Evolutionary conservation across 345 rosid species (phyloP).

Genomic region (Odontarrhena argentea): DNA sequence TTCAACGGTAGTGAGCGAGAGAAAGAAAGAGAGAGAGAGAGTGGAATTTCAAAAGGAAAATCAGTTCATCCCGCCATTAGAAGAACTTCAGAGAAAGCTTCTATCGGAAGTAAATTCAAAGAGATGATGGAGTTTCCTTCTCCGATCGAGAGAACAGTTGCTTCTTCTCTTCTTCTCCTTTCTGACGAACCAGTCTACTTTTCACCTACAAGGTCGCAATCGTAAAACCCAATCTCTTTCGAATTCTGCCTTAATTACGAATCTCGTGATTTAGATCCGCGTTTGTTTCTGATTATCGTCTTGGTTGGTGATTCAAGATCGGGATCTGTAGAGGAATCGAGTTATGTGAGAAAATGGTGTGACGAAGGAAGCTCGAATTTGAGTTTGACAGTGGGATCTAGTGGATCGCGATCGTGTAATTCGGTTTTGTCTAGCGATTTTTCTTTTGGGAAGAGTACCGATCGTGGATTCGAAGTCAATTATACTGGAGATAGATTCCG

Average conservation of each 20-base stretch:
- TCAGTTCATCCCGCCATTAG: conserved; percentile 58
- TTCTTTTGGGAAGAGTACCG: conserved; percentile 39
- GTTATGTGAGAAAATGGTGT: conserved; percentile 31
- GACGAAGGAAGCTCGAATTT: conserved; percentile 45
- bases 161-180: conserved; percentile 84
- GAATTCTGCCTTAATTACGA: conserved; percentile 2
- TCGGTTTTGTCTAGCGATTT: conserved; percentile 50
- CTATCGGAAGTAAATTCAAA: neutral
- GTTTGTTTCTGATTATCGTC: neutral
- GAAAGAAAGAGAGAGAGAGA: conserved; percentile 1
- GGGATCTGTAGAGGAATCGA: conserved; percentile 29
- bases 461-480: conserved; percentile 12
- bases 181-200: conserved; percentile 41
- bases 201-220: conserved; percentile 43
- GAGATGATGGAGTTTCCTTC: conserved; percentile 65
- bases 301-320: conserved; percentile 21
- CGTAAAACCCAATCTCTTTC: conserved; percentile 6
- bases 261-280: conserved; percentile 1
- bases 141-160: conserved; percentile 59
- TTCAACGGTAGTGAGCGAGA: neutral
- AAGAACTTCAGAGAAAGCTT: conserved; percentile 31
- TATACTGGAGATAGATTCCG: conserved; percentile 24
- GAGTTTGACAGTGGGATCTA: conserved; percentile 45
- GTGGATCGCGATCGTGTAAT: conserved; percentile 43
- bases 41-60: conserved; percentile 30